Percentiles rank a stretch among this genome's conserved stretches.
Evolutionary conservation across 768 basidiomycete species (phyloP).

Genomic region (Cubamyces lactineus): DNA sequence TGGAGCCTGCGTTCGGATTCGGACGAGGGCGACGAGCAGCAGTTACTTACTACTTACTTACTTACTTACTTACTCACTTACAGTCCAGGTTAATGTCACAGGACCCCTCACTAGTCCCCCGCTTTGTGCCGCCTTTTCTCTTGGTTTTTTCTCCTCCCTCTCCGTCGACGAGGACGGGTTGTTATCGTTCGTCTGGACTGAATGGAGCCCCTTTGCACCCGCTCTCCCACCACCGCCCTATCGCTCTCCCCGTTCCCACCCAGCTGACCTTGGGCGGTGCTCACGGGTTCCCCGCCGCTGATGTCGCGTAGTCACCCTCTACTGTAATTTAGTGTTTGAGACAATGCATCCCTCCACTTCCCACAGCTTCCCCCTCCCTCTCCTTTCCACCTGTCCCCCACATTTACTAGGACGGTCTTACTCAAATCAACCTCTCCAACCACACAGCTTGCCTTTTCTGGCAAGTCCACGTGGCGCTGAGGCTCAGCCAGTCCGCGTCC

Average conservation of each 20-base stretch:
- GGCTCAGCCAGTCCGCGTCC: conserved; percentile 12
- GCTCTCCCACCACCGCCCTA: not conserved
- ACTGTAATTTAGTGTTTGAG: conserved; percentile 11
- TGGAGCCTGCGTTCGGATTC: not conserved
- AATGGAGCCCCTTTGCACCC: not conserved
- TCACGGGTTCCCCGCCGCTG: conserved; percentile 7
- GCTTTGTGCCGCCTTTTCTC: no score
- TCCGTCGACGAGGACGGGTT: not conserved
- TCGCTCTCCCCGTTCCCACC: not conserved
- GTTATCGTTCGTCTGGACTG: no score
- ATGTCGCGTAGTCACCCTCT: not conserved
- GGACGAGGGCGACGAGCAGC: no score
- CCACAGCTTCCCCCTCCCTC: not conserved
- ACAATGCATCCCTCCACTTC: not conserved
- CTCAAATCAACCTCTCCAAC: not conserved
- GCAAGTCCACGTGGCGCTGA: conserved; percentile 6
- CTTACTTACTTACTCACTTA: not conserved
- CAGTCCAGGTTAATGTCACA: not conserved
- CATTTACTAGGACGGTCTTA: no score
- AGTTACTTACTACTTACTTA: no score
- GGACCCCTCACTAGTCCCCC: not conserved
- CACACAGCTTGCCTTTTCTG: not conserved
- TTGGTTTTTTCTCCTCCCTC: not conserved
- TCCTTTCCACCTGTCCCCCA: not conserved
- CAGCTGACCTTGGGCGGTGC: conserved; percentile 2